Conservation (phyloP, 257 asterid species). For the Solanum pinnatisectum region DNA sequence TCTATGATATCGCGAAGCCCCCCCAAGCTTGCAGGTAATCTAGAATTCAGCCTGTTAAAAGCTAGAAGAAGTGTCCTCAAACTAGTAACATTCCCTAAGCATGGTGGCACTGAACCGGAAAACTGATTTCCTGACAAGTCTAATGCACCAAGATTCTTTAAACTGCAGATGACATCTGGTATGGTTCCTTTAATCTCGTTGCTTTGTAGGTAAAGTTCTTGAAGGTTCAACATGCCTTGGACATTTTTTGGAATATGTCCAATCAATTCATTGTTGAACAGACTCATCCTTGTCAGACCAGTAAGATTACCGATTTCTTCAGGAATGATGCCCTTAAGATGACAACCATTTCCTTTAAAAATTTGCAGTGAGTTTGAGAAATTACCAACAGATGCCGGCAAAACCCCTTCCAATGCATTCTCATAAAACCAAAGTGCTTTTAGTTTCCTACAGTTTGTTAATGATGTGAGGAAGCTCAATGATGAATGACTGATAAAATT, state of each 20-base stretch:
- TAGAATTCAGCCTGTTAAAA: not conserved
- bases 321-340: not conserved
- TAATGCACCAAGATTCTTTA: not conserved
- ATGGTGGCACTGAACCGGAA: not conserved
- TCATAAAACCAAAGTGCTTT: too few species aligned
- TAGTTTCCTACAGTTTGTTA: too few species aligned
- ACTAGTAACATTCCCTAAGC: not conserved
- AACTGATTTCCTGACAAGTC: not conserved
- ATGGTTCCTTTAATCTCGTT: not conserved
- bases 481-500: too few species aligned
- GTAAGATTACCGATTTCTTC: not conserved
- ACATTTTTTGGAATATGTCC: too few species aligned
- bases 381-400: too few species aligned
- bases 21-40: not conserved
- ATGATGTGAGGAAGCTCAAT: too few species aligned
- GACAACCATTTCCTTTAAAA: not conserved
- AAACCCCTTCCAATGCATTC: too few species aligned
- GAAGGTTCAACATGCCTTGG: not conserved
- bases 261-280: too few species aligned
- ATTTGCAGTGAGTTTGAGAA: not conserved
- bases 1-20: not conserved
- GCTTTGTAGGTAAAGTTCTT: too few species aligned
- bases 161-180: not conserved
- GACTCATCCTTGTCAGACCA: not conserved
- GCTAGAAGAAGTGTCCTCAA: not conserved